Evolutionary conservation across 148 eudicot genomes (phyloP).

Genomic region (Nepenthes mirabilis): DNA sequence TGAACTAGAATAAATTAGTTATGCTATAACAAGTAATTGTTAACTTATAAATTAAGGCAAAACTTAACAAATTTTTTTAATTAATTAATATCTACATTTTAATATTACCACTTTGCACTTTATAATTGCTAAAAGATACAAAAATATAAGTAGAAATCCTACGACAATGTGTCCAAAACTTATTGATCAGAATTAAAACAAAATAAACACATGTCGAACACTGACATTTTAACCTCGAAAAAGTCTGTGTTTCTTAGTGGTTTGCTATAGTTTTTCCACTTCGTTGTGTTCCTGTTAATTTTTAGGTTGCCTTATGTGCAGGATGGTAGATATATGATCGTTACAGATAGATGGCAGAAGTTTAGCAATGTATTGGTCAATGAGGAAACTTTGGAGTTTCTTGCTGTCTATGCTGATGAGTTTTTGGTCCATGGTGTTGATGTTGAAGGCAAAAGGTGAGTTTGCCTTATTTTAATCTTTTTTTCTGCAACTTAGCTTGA

Average conservation of each 20-base stretch:
- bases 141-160: no score
- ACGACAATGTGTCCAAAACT: no score
- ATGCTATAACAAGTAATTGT: no score
- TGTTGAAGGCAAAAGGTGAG: conserved; percentile 97
- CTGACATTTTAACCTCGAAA: neutral
- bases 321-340: conserved; percentile 83
- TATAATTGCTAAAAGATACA: no score
- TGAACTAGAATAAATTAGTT: no score
- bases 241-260: neutral
- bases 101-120: no score
- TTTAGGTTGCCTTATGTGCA: conserved; percentile 14
- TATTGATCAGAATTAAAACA: no score
- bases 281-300: neutral
- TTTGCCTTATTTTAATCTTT: conserved; percentile 6
- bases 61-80: no score
- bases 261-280: neutral
- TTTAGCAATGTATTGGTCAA: conserved; percentile 76
- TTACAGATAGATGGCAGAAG: conserved; percentile 99
- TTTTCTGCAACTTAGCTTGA: neutral
- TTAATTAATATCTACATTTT: no score
- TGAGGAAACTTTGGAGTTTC: conserved; percentile 51
- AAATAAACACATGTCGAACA: no score
- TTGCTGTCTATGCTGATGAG: conserved; percentile 82
- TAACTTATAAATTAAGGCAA: no score
- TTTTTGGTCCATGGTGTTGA: conserved; percentile 99